These are phyloP conservation scores for Rutstroemia sp. DNA, from an alignment of 2,329 filamentous ascomycete genomes.

Conservation along the genomic window DNA sequence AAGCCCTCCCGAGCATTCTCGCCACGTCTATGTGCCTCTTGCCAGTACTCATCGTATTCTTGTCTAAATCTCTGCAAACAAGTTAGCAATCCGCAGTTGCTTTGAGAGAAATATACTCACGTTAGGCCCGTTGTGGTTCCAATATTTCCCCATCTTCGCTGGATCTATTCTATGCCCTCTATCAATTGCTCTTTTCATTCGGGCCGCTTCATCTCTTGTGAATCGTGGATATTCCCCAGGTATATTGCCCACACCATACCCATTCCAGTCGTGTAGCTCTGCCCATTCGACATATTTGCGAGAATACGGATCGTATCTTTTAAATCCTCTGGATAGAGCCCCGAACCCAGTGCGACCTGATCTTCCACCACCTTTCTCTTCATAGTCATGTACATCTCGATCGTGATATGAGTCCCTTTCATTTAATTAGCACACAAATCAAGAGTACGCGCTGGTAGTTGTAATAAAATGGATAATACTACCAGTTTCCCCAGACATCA, in stretches of 20 bases:
- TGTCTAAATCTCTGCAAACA: conserved; percentile 19
- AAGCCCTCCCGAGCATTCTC: conserved; percentile 13
- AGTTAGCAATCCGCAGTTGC: not conserved
- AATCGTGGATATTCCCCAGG: conserved; percentile 21
- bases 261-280: conserved; percentile 15
- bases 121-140: conserved; percentile 23
- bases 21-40: conserved; percentile 22
- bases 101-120: conserved; percentile 8
- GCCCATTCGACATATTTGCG: conserved; percentile 24
- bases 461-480: not conserved
- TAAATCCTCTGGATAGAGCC: conserved; percentile 10
- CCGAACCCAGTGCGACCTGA: not conserved
- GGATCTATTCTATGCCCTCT: conserved; percentile 11
- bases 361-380: not conserved
- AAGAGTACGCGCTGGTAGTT: not conserved
- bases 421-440: not conserved
- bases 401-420: conserved; percentile 27
- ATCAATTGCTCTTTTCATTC: conserved; percentile 11
- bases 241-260: conserved; percentile 4
- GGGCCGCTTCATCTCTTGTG: conserved; percentile 16
- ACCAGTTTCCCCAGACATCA: conserved; percentile 29
- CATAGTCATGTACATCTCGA: not conserved
- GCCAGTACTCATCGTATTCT: conserved; percentile 26
- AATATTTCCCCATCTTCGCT: conserved; percentile 20
- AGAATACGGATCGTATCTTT: conserved; percentile 25